Evolutionary conservation across 2,329 filamentous ascomycete species (phyloP).

Genomic region (Epichloe bromicola): DNA sequence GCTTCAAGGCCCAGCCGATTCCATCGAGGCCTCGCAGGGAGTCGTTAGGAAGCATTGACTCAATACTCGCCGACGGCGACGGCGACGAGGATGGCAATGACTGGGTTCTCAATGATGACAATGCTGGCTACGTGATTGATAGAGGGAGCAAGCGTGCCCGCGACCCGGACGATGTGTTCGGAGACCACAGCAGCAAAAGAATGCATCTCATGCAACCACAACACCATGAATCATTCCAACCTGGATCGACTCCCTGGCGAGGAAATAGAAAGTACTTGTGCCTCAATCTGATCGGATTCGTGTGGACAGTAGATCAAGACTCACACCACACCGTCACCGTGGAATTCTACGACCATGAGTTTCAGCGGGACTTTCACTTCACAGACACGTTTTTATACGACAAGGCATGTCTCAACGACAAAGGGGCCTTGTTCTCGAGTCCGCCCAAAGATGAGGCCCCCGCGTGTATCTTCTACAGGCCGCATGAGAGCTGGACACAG

Average conservation of each 20-base stretch:
- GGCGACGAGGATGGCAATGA: conserved; percentile 53
- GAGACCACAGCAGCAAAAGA: conserved; percentile 34
- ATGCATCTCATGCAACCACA: conserved; percentile 42
- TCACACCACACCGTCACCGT: conserved; percentile 88
- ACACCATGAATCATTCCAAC: conserved; percentile 78
- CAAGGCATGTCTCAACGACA: conserved; percentile 81
- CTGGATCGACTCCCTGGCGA: conserved; percentile 89
- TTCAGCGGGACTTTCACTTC: conserved; percentile 90
- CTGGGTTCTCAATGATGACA: conserved; percentile 92
- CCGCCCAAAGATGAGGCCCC: conserved; percentile 52
- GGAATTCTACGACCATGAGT: conserved; percentile 92
- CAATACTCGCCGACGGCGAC: conserved; percentile 55
- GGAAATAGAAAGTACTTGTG: conserved; percentile 89
- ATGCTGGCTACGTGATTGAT: conserved; percentile 68
- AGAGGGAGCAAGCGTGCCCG: conserved; percentile 34
- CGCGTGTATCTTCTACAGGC: conserved; percentile 86
- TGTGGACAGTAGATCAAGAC: conserved; percentile 96
- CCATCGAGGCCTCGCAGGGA: conserved; percentile 42
- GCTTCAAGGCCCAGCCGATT: conserved; percentile 33
- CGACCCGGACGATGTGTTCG: conserved; percentile 38
- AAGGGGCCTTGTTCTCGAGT: conserved; percentile 75
- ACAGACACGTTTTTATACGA: conserved; percentile 94
- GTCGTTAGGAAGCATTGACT: conserved; percentile 68
- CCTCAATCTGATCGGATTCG: conserved; percentile 83
- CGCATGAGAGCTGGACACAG: conserved; percentile 92